phyloP scores from a whole-genome alignment of 1,139 yeast species.

The Debaryomycetaceae sp. region DNA sequence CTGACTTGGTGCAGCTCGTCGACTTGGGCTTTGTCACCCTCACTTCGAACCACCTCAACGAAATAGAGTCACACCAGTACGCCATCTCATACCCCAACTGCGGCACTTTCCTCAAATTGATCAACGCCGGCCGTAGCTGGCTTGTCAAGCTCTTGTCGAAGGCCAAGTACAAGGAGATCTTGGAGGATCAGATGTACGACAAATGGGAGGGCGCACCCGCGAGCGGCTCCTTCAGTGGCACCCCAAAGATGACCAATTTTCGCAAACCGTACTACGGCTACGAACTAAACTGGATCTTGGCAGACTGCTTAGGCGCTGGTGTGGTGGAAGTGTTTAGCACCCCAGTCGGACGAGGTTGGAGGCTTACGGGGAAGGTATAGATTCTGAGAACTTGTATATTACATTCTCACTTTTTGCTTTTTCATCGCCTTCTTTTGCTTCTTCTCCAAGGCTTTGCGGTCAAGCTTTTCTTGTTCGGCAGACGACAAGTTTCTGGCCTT shows the following conservation, averaged over 20 bases:
- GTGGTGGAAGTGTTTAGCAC: slow-evolving; percentile 61
- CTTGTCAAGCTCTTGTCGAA: slow-evolving; percentile 40
- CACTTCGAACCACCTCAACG: slow-evolving; percentile 45
- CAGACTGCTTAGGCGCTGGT: slow-evolving; percentile 68
- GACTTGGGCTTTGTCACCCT: slow-evolving; percentile 54
- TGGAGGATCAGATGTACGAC: slow-evolving; percentile 45
- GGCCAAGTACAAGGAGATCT: slow-evolving; percentile 46
- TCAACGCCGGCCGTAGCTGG: slow-evolving; percentile 47
- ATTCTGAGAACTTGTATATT: no score
- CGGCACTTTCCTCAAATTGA: slow-evolving; percentile 50
- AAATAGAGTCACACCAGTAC: slow-evolving; percentile 39
- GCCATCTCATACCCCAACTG: slow-evolving; percentile 58
- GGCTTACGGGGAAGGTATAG: slow-evolving; percentile 47
- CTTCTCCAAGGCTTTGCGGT: slow-evolving; percentile 54
- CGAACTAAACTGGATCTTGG: slow-evolving; percentile 57
- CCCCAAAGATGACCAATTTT: slow-evolving; percentile 35
- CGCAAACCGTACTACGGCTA: slow-evolving; percentile 59
- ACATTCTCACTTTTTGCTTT: slow-evolving; percentile 40
- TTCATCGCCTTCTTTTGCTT: slow-evolving; percentile 39
- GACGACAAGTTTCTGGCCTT: slow-evolving; percentile 54
- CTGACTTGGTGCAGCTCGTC: slow-evolving; percentile 35
- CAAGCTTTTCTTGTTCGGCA: slow-evolving; percentile 71
- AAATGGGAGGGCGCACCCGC: slow-evolving; percentile 44
- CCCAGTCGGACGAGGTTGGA: slow-evolving; percentile 71
- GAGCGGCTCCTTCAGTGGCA: slow-evolving; percentile 15